phyloP scores from a whole-genome alignment of 192 early-diverging fungal species.

The Polychytrium aggregatum region DNA sequence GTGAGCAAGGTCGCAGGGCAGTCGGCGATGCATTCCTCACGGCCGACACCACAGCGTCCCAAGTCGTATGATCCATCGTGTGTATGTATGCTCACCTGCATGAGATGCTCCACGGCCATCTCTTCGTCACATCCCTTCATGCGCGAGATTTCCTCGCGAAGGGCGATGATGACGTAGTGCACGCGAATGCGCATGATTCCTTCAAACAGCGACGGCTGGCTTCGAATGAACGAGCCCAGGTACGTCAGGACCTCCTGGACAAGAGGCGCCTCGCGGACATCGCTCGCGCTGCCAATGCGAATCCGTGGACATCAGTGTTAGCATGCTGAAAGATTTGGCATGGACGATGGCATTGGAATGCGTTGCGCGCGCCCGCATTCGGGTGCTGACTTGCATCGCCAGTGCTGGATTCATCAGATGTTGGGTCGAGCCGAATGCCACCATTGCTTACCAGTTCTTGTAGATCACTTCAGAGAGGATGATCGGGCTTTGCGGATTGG shows the following conservation, averaged over 20 bases:
- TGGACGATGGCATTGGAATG: too few relatives aligned
- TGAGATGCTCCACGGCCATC: conserved; percentile 65
- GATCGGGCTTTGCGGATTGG: conserved; percentile 56
- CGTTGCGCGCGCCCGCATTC: too few relatives aligned
- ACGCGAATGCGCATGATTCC: conserved; percentile 74
- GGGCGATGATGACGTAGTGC: conserved; percentile 72
- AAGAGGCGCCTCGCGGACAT: conserved; percentile 71
- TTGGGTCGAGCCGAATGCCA: too few relatives aligned
- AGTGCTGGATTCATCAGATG: too few relatives aligned
- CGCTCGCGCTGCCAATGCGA: conserved; percentile 54
- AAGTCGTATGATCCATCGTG: too few relatives aligned
- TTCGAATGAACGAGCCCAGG: conserved; percentile 60
- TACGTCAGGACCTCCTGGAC: conserved; percentile 78
- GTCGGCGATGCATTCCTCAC: not conserved
- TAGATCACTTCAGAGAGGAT: conserved; percentile 55
- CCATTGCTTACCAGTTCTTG: conserved; percentile 52
- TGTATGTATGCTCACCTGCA: too few relatives aligned
- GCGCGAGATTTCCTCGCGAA: conserved; percentile 73
- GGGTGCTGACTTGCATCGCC: too few relatives aligned
- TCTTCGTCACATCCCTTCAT: conserved; percentile 63
- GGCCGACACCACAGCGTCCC: too few relatives aligned
- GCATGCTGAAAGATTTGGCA: not conserved
- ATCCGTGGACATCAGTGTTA: conserved; percentile 1
- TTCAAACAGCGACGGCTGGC: conserved; percentile 56
- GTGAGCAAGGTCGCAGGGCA: conserved; percentile 2